Percentiles rank a stretch among this genome's conserved stretches.
These are phyloP conservation scores for Amanita muscaria DNA, from an alignment of 768 basidiomycete genomes.

Conservation along the genomic window DNA sequence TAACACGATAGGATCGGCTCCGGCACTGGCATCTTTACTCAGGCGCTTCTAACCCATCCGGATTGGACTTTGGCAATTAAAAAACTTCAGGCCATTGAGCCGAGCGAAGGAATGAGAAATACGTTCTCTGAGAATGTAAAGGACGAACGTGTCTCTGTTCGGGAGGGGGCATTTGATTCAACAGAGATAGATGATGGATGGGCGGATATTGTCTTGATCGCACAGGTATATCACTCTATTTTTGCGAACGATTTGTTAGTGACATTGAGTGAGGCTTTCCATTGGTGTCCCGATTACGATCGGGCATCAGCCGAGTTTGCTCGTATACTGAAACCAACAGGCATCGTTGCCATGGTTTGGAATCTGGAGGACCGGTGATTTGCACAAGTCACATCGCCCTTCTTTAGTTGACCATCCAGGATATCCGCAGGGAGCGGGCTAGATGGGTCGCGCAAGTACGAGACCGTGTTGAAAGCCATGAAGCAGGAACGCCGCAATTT, in stretches of 20 bases:
- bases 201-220: conserved; percentile 74
- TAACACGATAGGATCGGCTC: conserved; percentile 53
- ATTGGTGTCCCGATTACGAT: conserved; percentile 84
- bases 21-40: conserved; percentile 86
- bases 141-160: conserved; percentile 43
- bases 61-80: conserved; percentile 43
- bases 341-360: conserved; percentile 73
- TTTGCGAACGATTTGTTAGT: not conserved
- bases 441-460: conserved; percentile 72
- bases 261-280: conserved; percentile 59
- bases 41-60: conserved; percentile 62
- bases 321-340: conserved; percentile 71
- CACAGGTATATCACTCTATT: conserved; percentile 40
- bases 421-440: conserved; percentile 42
- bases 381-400: not conserved
- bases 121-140: conserved; percentile 49
- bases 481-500: conserved; percentile 75
- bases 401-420: not conserved
- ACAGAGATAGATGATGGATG: conserved; percentile 54
- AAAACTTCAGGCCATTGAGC: conserved; percentile 66
- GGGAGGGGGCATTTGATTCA: conserved; percentile 64
- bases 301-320: conserved; percentile 68
- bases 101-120: conserved; percentile 79
- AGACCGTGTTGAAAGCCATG: conserved; percentile 58
- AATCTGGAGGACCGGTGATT: conserved; percentile 77